These are phyloP conservation scores for Fusarium illudens DNA, from an alignment of 2,329 filamentous ascomycete genomes.

Conservation along the genomic window DNA sequence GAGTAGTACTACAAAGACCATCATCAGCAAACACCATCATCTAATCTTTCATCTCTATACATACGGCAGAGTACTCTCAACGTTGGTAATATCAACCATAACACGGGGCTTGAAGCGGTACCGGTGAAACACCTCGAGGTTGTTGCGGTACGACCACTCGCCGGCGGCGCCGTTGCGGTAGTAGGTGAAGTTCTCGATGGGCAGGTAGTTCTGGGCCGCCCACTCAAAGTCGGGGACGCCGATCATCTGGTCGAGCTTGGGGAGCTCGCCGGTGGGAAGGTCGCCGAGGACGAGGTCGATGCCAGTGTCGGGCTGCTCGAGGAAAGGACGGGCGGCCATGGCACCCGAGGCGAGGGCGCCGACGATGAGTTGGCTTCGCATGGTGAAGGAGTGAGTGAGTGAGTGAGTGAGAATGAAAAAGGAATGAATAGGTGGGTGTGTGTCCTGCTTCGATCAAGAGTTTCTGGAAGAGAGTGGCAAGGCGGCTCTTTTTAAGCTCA, in stretches of 20 bases:
- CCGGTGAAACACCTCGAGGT: constrained; percentile 62
- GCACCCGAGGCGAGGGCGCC: constrained; percentile 47
- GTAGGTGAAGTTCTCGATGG: constrained; percentile 60
- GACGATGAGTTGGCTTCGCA: constrained; percentile 37
- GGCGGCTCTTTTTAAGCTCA: constrained; percentile 32
- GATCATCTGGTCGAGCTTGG: constrained; percentile 54
- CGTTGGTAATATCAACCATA: constrained; percentile 58
- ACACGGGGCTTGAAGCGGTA: constrained; percentile 58
- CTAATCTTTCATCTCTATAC: background rate
- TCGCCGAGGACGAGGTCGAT: constrained; percentile 51
- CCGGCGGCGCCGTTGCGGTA: constrained; percentile 65
- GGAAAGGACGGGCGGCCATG: constrained; percentile 53
- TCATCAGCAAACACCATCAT: background rate
- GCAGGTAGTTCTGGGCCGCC: constrained; percentile 59
- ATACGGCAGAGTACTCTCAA: constrained; percentile 50
- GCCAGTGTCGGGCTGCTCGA: constrained; percentile 58
- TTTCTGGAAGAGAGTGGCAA: constrained; percentile 1
- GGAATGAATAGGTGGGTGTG: constrained; percentile 13
- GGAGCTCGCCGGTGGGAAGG: constrained; percentile 49
- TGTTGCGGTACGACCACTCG: constrained; percentile 65
- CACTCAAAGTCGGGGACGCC: constrained; percentile 64
- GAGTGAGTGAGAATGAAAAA: background rate
- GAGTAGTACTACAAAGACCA: constrained; percentile 52
- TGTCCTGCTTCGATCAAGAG: background rate
- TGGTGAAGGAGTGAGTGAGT: constrained; percentile 8